Conservation (phyloP, 2,329 filamentous ascomycete genomes). For the Eutypa lata region DNA sequence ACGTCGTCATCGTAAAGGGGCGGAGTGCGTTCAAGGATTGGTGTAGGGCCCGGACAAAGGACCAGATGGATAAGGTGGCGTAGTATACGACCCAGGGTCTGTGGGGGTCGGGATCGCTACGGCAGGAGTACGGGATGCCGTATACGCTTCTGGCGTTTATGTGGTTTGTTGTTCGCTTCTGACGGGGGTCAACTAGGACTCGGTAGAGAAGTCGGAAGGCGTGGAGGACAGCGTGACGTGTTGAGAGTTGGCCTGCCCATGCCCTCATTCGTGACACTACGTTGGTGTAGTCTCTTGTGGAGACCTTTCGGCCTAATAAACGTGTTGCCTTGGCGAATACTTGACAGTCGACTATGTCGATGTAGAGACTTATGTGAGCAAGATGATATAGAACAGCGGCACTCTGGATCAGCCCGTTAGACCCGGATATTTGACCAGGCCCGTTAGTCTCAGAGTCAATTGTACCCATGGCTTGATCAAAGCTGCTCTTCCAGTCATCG, state of each 20-base stretch:
- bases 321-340: slow-evolving; percentile 80
- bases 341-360: slow-evolving; percentile 86
- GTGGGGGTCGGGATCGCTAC: slow-evolving; percentile 77
- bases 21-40: slow-evolving; percentile 54
- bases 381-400: slow-evolving; percentile 80
- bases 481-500: slow-evolving; percentile 83
- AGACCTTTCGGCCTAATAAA: slow-evolving; percentile 75
- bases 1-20: slow-evolving; percentile 15
- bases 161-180: slow-evolving; percentile 22
- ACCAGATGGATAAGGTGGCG: slow-evolving; percentile 81
- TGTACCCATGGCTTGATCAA: slow-evolving; percentile 63
- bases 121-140: slow-evolving; percentile 63
- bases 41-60: slow-evolving; percentile 77
- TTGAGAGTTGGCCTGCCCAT: slow-evolving; percentile 74
- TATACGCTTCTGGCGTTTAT: slow-evolving; percentile 25
- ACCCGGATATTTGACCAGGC: slow-evolving; percentile 48
- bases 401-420: slow-evolving; percentile 68
- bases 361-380: slow-evolving; percentile 84
- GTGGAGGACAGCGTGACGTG: slow-evolving; percentile 79
- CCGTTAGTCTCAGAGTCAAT: slow-evolving; percentile 34
- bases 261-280: slow-evolving; percentile 72
- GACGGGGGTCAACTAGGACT: slow-evolving; percentile 61
- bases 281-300: slow-evolving; percentile 68
- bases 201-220: slow-evolving; percentile 76
- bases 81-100: slow-evolving; percentile 91